These are phyloP conservation scores for Sphaerulina populicola DNA, from an alignment of 2,329 filamentous ascomycete species.

Conservation along the genomic window DNA sequence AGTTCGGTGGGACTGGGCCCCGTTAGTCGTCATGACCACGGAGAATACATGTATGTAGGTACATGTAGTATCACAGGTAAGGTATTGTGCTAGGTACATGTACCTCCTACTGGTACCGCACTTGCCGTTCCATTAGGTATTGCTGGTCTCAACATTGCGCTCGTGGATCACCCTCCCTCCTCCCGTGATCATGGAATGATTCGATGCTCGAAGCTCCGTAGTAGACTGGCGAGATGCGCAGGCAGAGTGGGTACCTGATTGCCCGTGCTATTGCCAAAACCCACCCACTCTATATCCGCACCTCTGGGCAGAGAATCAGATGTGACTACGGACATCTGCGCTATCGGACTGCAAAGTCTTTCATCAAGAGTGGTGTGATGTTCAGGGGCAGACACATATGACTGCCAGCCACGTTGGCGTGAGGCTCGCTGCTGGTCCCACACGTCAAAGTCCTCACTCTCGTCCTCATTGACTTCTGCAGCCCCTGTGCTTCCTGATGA, in stretches of 20 bases:
- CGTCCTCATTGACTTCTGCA: conserved; percentile 35
- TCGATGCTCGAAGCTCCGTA: conserved; percentile 14
- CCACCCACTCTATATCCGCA: conserved; percentile 68
- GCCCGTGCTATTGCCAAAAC: conserved; percentile 8
- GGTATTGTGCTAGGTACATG: neutral
- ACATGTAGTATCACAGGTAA: too few species aligned
- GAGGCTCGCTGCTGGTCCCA: conserved; percentile 54
- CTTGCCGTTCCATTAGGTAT: too few species aligned
- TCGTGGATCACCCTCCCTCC: neutral
- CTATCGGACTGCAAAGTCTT: conserved; percentile 26
- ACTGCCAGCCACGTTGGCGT: conserved; percentile 21
- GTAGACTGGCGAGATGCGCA: conserved; percentile 17
- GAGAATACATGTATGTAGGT: too few species aligned
- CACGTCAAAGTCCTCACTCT: conserved; percentile 53
- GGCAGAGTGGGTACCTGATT: neutral
- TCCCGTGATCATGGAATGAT: conserved; percentile 2
- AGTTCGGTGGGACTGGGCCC: too few species aligned
- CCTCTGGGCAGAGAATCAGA: conserved; percentile 67
- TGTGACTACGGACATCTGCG: conserved; percentile 66
- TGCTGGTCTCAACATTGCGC: neutral
- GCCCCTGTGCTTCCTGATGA: conserved; percentile 8
- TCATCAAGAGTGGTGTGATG: conserved; percentile 6
- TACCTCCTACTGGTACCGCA: too few species aligned
- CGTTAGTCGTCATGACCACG: neutral
- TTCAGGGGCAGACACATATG: conserved; percentile 30